phyloP scores from a whole-genome alignment of 306 rosid species.

The Spatholobus suberectus region DNA sequence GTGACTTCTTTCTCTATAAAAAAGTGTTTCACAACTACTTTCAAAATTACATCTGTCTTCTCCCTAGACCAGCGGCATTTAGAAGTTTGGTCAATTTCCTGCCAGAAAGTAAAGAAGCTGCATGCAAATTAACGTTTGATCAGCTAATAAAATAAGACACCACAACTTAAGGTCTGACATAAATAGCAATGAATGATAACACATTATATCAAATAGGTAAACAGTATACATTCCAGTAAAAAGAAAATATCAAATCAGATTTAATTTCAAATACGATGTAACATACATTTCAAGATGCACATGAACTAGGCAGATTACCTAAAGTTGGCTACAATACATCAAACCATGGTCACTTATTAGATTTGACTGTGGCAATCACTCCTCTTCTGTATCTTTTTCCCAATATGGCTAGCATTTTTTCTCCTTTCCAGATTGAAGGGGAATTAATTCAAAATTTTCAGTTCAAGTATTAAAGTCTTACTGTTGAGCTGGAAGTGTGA shows the following conservation, averaged over 20 bases:
- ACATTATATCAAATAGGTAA: not conserved
- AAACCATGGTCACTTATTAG: slow-evolving; percentile 24
- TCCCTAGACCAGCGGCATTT: slow-evolving; percentile 92
- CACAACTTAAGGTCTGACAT: slow-evolving; percentile 12
- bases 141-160: slow-evolving; percentile 29
- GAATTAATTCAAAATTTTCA: slow-evolving; percentile 15
- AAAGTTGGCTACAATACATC: slow-evolving; percentile 6
- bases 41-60: slow-evolving; percentile 84
- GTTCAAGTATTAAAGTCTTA: not conserved
- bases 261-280: slow-evolving; percentile 26
- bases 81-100: slow-evolving; percentile 87
- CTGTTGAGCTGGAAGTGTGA: not conserved
- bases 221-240: not conserved
- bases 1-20: slow-evolving; percentile 98
- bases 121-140: slow-evolving; percentile 38
- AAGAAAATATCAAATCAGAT: slow-evolving; percentile 13
- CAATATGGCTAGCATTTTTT: not conserved
- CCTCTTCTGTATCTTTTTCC: slow-evolving; percentile 22
- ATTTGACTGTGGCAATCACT: slow-evolving; percentile 1
- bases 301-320: not conserved
- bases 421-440: slow-evolving; percentile 27
- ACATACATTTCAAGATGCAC: not conserved
- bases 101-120: slow-evolving; percentile 95
- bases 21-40: slow-evolving; percentile 91
- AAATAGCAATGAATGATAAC: slow-evolving; percentile 3